Evolutionary conservation across 495 filamentous ascomycete genomes (phyloP).

Genomic region (Xylaria longipes): DNA sequence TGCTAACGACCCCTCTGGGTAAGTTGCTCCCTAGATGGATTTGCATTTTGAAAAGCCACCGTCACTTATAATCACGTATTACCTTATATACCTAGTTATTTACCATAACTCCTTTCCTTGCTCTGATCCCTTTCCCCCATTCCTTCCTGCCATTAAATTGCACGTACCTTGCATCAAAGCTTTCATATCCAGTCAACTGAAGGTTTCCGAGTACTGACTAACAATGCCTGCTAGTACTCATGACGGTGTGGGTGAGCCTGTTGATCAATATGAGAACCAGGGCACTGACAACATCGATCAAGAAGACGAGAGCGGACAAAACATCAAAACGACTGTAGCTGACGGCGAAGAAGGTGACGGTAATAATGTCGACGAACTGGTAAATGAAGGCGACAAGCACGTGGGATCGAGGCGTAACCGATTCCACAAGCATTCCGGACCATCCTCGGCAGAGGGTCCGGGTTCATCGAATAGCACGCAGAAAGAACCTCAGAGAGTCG

Average conservation of each 20-base stretch:
- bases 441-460: background rate
- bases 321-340: background rate
- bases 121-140: background rate
- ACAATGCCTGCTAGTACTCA: background rate
- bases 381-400: background rate
- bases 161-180: background rate
- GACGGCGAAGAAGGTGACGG: constrained; percentile 2
- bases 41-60: background rate
- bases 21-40: background rate
- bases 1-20: background rate
- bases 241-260: background rate
- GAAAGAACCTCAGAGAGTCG: background rate
- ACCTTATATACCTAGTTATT: too few species aligned
- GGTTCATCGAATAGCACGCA: background rate
- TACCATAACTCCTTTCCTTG: background rate
- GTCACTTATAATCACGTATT: too few species aligned
- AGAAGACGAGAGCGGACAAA: background rate
- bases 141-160: background rate
- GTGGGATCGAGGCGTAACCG: background rate
- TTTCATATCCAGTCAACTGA: background rate
- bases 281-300: background rate
- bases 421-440: background rate
- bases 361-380: background rate
- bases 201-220: background rate
- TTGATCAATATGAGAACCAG: background rate